Evolutionary conservation across 805 yeast genomes (phyloP).

Genomic region (Sporopachydermia quercuum): DNA sequence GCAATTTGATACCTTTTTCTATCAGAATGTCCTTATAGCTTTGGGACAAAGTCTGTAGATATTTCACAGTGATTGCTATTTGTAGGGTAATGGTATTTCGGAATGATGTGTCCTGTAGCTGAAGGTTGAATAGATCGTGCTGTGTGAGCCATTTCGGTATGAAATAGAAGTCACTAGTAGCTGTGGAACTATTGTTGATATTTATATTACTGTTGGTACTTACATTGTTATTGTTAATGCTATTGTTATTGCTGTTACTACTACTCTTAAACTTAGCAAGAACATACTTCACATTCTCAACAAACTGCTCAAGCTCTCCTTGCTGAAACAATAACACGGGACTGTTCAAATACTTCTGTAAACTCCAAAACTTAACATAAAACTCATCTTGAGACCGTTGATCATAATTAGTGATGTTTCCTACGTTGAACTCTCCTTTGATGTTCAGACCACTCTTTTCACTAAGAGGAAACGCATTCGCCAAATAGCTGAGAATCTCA

Average conservation of each 20-base stretch:
- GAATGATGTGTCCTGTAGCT: conserved; percentile 17
- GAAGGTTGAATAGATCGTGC: conserved; percentile 16
- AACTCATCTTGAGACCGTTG: neutral
- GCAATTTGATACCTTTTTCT: conserved; percentile 3
- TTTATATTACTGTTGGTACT: too few relatives aligned
- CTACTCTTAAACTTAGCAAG: too few relatives aligned
- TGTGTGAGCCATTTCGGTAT: conserved; percentile 22
- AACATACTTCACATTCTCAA: neutral
- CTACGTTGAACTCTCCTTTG: conserved; percentile 19
- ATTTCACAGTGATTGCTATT: conserved; percentile 15
- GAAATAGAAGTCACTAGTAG: too few relatives aligned
- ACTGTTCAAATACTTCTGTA: neutral
- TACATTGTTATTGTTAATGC: too few relatives aligned
- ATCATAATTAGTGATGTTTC: conserved; percentile 17
- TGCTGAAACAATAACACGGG: neutral
- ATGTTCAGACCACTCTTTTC: conserved; percentile 22
- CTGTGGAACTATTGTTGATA: too few relatives aligned
- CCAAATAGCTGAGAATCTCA: conserved; percentile 17
- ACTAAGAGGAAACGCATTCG: conserved; percentile 20
- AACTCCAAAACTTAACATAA: neutral
- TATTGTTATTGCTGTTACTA: too few relatives aligned
- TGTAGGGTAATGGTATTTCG: conserved; percentile 16
- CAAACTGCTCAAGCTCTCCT: neutral
- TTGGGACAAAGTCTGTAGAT: conserved; percentile 11
- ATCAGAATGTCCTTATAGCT: conserved; percentile 7